Evolutionary conservation across 768 basidiomycete genomes (phyloP), one percentile per base, ranked within the genome.

Genomic region (Austroboletus eburneus): DNA sequence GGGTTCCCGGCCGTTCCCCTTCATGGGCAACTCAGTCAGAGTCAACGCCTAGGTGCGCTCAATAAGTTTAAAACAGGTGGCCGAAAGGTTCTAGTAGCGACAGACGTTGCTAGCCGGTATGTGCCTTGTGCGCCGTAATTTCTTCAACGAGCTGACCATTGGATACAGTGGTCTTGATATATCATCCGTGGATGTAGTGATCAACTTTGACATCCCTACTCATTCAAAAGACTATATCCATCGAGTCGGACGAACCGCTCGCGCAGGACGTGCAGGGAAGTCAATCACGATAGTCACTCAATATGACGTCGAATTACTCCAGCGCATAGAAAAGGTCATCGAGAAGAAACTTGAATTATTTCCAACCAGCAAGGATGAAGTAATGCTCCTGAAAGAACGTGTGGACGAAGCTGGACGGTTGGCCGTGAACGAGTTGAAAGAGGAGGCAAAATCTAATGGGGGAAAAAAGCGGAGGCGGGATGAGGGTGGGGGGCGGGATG

Each of bases 211-310:
- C 66, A 87, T 97, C 52, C 96, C 96, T 2, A 91, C 91, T 1
- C 91, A 98, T 64, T 97, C 94, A 14, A 98, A 99, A 72, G 96
- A 98, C 66, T 99, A 99, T 68, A 96, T 99, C 41, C 96, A 99
- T 64, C 83, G 96, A 36, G 96, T 99, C 9, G 96, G 96, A 32
- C 82, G 96, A 46, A 99, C 96, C 25, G 96, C 96, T 6, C 87
- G 96, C 61, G 96, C 96, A 3, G 96, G 96, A n/a, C 81, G 96
- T 35, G 83, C 92, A 2, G 96, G 96, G 36, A 97, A 97, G 71
- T 85, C 91, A 1, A 88, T 99, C 58, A 96, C 94, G n/a, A 79
- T 99, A 34, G 93, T 97, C 20, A 91, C 95, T 5, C 96, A 99
- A 68, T 99, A 98, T 66, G 96, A 99, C 56, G 92, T 99, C 45